Conservation (phyloP, 176 grass and related monocot species). For the Elymus sibiricus region DNA sequence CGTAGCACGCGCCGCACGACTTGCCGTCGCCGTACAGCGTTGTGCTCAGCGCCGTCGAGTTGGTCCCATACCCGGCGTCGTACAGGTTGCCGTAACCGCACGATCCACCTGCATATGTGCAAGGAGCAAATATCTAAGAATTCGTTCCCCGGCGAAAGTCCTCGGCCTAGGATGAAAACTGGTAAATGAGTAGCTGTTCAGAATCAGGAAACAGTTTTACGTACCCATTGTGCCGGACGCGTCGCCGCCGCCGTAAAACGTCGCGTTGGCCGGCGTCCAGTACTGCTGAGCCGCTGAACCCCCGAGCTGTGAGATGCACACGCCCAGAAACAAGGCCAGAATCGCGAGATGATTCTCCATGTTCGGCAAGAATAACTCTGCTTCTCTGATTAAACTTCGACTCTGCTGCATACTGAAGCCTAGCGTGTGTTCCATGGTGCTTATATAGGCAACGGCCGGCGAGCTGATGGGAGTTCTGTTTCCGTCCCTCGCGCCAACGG, state of each 20-base stretch:
- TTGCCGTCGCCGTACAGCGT: constrained; percentile 45
- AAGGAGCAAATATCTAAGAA: neutral
- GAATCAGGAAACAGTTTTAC: neutral
- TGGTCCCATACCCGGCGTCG: constrained; percentile 34
- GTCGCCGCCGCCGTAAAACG: constrained; percentile 48
- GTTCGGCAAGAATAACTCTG: neutral
- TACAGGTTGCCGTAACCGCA: constrained; percentile 61
- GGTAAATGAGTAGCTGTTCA: neutral
- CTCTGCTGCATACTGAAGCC: neutral
- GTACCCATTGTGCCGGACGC: constrained; percentile 49
- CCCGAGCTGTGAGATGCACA: neutral
- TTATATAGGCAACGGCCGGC: constrained; percentile 27
- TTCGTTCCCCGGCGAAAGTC: neutral
- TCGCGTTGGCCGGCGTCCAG: constrained; percentile 41
- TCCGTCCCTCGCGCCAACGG: neutral
- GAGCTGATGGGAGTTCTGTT: neutral
- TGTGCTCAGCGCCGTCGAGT: constrained; percentile 55
- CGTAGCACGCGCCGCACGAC: constrained; percentile 47
- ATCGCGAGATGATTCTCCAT: constrained; percentile 19
- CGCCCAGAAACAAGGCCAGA: constrained; percentile 2
- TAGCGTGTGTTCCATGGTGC: neutral
- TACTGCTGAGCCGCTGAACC: neutral
- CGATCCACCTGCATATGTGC: constrained; percentile 32
- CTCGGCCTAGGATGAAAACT: neutral
- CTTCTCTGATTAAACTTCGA: neutral